Evolutionary conservation across 768 basidiomycete genomes (phyloP).

Genomic region (Termitomyces sp.): DNA sequence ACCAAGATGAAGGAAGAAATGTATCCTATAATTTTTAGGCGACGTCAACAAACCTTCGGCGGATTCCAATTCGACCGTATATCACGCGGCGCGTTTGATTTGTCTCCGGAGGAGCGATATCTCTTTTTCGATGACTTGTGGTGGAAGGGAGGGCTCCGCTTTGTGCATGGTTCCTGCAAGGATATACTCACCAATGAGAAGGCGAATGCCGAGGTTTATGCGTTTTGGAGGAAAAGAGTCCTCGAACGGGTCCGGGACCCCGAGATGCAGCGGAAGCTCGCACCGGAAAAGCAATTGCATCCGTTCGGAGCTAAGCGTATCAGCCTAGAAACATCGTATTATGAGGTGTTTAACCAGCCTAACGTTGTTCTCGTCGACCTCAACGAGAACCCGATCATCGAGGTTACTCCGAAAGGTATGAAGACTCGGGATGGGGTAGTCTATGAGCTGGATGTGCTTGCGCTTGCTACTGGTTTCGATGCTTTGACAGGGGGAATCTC

Average conservation of each 20-base stretch:
- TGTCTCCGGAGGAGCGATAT: conserved; percentile 17
- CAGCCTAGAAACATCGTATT: conserved; percentile 17
- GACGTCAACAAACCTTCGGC: conserved; percentile 15
- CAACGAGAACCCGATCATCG: conserved; percentile 15
- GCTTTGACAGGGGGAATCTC: conserved; percentile 18
- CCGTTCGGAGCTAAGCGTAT: conserved; percentile 21
- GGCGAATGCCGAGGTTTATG: conserved; percentile 18
- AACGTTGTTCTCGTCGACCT: conserved; percentile 19
- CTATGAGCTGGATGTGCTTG: conserved; percentile 17
- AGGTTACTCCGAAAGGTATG: conserved; percentile 16
- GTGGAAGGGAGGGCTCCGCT: conserved; percentile 17
- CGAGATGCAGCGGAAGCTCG: conserved; percentile 18
- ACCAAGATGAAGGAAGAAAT: conserved; percentile 13
- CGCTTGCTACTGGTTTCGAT: conserved; percentile 21
- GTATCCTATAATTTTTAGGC: conserved; percentile 14
- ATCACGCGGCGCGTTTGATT: conserved; percentile 8
- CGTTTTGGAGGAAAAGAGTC: conserved; percentile 21
- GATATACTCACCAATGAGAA: conserved; percentile 13
- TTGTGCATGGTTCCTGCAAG: conserved; percentile 12
- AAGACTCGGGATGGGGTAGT: conserved; percentile 14
- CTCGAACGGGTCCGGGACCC: conserved; percentile 13
- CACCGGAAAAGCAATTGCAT: conserved; percentile 16
- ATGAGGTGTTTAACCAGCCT: conserved; percentile 19
- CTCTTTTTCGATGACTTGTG: conserved; percentile 17
- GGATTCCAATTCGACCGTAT: conserved; percentile 13